Evolutionary conservation across 495 filamentous ascomycete species (phyloP).

Genomic region (Talaromyces nanjingensis): DNA sequence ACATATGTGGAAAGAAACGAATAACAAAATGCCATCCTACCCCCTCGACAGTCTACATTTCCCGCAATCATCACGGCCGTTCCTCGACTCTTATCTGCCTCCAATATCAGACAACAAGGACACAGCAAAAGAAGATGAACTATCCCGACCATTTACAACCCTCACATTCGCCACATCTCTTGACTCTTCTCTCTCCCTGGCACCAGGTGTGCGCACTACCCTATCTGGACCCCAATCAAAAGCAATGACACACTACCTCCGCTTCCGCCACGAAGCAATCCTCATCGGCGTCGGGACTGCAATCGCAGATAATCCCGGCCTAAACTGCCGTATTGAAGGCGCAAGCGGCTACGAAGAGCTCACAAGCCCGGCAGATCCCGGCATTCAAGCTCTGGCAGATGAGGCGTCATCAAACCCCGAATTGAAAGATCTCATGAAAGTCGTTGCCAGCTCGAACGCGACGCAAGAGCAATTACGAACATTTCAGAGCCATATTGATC

Average conservation of each 20-base stretch:
- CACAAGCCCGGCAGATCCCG: constrained; percentile 61
- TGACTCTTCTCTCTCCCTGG: constrained; percentile 66
- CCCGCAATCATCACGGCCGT: constrained; percentile 10
- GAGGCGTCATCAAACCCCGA: constrained; percentile 75
- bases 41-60: constrained; percentile 4
- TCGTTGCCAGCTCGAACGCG: constrained; percentile 76
- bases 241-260: constrained; percentile 88
- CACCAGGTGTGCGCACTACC: constrained; percentile 65
- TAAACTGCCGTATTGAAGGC: constrained; percentile 67
- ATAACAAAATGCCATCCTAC: neutral
- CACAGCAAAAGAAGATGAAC: neutral
- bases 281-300: constrained; percentile 83
- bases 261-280: constrained; percentile 75
- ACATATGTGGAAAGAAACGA: no score
- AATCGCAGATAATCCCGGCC: constrained; percentile 71
- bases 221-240: constrained; percentile 80
- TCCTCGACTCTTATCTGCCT: constrained; percentile 41
- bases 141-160: constrained; percentile 50
- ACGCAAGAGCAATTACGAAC: constrained; percentile 67
- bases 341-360: constrained; percentile 37
- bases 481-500: constrained; percentile 88
- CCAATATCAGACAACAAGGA: neutral
- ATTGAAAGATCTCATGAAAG: constrained; percentile 85
- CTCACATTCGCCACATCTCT: constrained; percentile 86
- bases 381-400: constrained; percentile 85